These are phyloP conservation scores for Chaetomium olivaceum DNA, from an alignment of 2,329 filamentous ascomycete species.

Conservation along the genomic window DNA sequence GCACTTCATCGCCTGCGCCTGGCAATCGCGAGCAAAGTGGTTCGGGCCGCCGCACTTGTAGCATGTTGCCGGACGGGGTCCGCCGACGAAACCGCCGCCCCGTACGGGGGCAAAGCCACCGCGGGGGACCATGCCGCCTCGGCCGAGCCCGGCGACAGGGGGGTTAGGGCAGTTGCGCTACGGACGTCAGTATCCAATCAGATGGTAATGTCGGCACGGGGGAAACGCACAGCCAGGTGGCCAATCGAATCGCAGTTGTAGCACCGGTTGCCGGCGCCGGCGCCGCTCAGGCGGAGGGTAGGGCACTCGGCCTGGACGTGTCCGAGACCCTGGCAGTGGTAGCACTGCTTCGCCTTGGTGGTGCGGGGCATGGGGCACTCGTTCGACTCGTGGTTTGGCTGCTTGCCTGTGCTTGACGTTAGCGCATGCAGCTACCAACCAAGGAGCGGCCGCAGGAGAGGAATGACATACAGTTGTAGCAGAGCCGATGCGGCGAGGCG, in stretches of 20 bases:
- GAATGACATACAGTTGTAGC: constrained; percentile 90
- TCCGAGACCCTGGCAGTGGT: constrained; percentile 97
- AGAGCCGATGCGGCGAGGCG: constrained; percentile 95
- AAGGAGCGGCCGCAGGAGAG: neutral
- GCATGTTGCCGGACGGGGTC: constrained; percentile 68
- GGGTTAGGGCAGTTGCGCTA: constrained; percentile 83
- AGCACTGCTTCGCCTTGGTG: constrained; percentile 99
- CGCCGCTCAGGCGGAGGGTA: constrained; percentile 86
- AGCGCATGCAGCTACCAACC: constrained; percentile 21
- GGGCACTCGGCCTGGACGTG: constrained; percentile 99
- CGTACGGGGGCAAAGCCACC: constrained; percentile 68
- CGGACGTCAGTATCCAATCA: constrained; percentile 13
- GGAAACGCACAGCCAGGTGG: constrained; percentile 75
- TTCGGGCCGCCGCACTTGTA: constrained; percentile 85
- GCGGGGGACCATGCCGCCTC: constrained; percentile 68
- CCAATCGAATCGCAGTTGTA: constrained; percentile 95
- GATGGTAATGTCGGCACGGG: neutral
- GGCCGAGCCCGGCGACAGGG: constrained; percentile 60
- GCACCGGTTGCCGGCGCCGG: constrained; percentile 81
- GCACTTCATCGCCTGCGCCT: constrained; percentile 98
- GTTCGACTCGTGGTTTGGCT: constrained; percentile 93
- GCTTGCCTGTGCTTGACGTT: constrained; percentile 62
- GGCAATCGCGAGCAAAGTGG: constrained; percentile 97
- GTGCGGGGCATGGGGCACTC: constrained; percentile 94
- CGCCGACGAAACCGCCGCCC: constrained; percentile 71